Evolutionary conservation across 2,329 filamentous ascomycete genomes (phyloP), one percentile per base, ranked within the genome.

Genomic region (Aspergillus awamori): DNA sequence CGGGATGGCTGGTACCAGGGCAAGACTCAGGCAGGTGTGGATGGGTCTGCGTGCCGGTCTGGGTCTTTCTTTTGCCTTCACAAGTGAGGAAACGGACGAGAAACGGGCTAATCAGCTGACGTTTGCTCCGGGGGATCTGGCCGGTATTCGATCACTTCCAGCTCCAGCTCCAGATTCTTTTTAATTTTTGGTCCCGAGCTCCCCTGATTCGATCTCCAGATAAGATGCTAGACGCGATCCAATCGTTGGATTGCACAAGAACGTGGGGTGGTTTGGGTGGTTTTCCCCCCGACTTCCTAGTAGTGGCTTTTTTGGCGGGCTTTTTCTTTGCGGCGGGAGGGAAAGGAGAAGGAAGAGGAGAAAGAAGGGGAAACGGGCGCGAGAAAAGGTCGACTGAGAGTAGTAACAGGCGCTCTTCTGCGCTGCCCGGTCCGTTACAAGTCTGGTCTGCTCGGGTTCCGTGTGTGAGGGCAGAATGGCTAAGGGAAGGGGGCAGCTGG

Each of bases 101-200:
- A 43, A 63, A 62, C 60, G 65, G 65, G 63, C 63, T 63, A 63
- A 66, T 67, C 66, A 69, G 67, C 66, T 67, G 67, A 69, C 48
- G 59, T 53, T 53, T 55, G 53, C 62, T 57, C 62, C 60, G 54
- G 48, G 57, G 54, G 47, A 58, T 56, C 41, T 45, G 41, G 41
- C n/a, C 41, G 33, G 33, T 45, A 22, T 20, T 22, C 41, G 41
- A 45, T 51, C 26, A 51, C 26, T 30, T 28, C 47, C 24, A 17
- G 24, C 45, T 43, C n/a, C n/a, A 43, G 39, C 39, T 49, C 26
- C 47, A 33, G 47, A n/a, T 30, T 51, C 26, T 30, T 49, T 8
- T 48, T 36, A 36, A 36, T 56, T 60, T 43, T 36, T 26, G 43
- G 45, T 48, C 26, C 47, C 47, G 57, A 28, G 47, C 26, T 30